Base-by-base conservation (phyloP, 257 asterid genomes). In the Gentiana dahurica region DNA sequence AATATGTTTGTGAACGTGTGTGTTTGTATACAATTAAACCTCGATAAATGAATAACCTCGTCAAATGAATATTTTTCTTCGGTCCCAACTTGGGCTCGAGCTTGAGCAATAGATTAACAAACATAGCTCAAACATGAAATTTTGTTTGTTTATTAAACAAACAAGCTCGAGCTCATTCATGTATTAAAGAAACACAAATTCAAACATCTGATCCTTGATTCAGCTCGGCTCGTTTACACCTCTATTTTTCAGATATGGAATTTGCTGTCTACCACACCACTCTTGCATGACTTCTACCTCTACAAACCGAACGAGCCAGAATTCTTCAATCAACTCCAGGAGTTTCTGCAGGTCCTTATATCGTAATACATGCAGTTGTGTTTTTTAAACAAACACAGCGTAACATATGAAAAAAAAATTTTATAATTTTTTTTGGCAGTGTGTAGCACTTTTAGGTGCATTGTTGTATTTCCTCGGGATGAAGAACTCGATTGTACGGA, bases 401-500 rank as follows among this genome's bases (percentile, higher is more conserved):
- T 8, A 8, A 52, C 48, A 73, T 60, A 64, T 24, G 50, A 8
- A 15, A 15, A 15, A 15, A 15, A 15, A 15, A 15, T 60, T n/a
- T 5, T 53, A n/a, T 12, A 36, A 65, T 74, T 54, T 15, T 51
- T 71, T 58, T 36, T 35, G 11, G 72, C 77, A 87, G 97, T 54
- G 74, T n/a, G 75, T 58, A 51, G 85, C 95, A 5, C 73, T 79
- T 39, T 59, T 78, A 32, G 97, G 97, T 8, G 95, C 94, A 3
- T 63, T 88, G 81, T 69, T 88, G 9, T 88, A 71, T 68, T 88
- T 82, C 77, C 64, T 88, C 1, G 97, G 95, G 53, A 81, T 88
- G 97, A 88, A 77, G 81, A 79, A 52, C 66, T 70, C 97, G 12
- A 80, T 85, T 41, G 36, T 60, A 10, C 75, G 91, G 77, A 81